Conservation (phyloP, 2,329 filamentous ascomycete species). For the Penicillium sp. region DNA sequence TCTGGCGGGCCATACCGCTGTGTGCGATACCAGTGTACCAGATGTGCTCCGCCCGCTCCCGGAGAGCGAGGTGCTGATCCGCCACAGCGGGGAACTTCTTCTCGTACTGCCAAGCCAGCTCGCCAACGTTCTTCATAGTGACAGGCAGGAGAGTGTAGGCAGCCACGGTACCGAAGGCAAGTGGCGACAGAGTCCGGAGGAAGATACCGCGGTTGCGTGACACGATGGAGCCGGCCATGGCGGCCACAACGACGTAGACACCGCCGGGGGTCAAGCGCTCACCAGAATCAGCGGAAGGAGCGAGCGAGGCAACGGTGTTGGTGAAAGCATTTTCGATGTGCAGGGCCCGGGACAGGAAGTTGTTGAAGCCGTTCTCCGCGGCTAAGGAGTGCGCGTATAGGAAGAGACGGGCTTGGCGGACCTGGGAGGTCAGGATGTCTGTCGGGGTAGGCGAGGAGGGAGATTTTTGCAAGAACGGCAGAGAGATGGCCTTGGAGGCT, state of each 20-base stretch:
- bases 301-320: constrained; percentile 81
- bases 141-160: constrained; percentile 83
- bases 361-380: constrained; percentile 81
- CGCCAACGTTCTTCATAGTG: constrained; percentile 84
- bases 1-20: constrained; percentile 66
- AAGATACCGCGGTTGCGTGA: constrained; percentile 83
- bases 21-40: constrained; percentile 74
- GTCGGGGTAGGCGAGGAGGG: constrained; percentile 70
- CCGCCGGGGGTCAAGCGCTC: constrained; percentile 87
- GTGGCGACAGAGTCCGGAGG: constrained; percentile 72
- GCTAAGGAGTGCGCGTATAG: constrained; percentile 72
- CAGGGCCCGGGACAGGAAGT: constrained; percentile 75
- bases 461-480: constrained; percentile 19
- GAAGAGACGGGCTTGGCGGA: constrained; percentile 76
- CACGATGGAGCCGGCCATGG: constrained; percentile 93
- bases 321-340: constrained; percentile 87
- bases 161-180: constrained; percentile 76
- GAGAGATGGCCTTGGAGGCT: constrained; percentile 16
- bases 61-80: constrained; percentile 72
- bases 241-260: constrained; percentile 88
- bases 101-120: constrained; percentile 90
- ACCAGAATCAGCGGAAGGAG: constrained; percentile 78
- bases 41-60: constrained; percentile 67
- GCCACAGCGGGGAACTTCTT: constrained; percentile 79
- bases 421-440: constrained; percentile 80